A percentile compares a stretch with the other conserved stretches of the same genome.
Evolutionary conservation across 2,329 filamentous ascomycete genomes (phyloP).

Genomic region (Xylaria multiplex): DNA sequence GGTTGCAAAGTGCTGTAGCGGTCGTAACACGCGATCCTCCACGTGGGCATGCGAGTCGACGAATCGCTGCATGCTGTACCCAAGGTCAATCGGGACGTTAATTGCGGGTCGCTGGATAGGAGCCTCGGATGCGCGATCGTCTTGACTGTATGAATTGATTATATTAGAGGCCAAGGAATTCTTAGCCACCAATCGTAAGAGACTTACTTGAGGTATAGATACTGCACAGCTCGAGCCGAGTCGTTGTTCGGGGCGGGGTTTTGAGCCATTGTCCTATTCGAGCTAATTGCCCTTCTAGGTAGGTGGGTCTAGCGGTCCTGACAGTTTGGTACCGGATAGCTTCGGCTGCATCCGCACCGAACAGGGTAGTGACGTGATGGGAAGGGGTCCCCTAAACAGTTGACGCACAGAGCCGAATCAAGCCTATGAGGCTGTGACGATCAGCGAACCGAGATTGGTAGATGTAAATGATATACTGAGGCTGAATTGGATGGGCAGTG

Average conservation of each 20-base stretch:
- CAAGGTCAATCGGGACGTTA: slow-evolving; percentile 42
- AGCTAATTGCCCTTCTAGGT: slow-evolving; percentile 34
- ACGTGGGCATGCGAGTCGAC: slow-evolving; percentile 42
- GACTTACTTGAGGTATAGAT: slow-evolving; percentile 44
- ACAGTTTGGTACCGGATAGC: slow-evolving; percentile 17
- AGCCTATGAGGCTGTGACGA: slow-evolving; percentile 16
- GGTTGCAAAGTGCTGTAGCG: slow-evolving; percentile 36
- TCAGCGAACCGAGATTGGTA: slow-evolving; percentile 9
- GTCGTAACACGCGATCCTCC: slow-evolving; percentile 42
- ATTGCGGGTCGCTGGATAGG: slow-evolving; percentile 37
- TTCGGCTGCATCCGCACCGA: slow-evolving; percentile 37
- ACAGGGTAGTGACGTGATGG: slow-evolving; percentile 6
- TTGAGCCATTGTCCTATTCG: slow-evolving; percentile 37
- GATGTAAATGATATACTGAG: neutral
- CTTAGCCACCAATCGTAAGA: neutral
- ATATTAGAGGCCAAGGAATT: neutral
- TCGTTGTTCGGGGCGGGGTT: slow-evolving; percentile 33
- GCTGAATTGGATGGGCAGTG: neutral
- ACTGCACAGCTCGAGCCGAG: slow-evolving; percentile 43
- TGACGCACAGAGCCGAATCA: slow-evolving; percentile 30
- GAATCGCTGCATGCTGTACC: slow-evolving; percentile 46
- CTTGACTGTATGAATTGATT: slow-evolving; percentile 29
- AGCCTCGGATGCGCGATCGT: slow-evolving; percentile 30
- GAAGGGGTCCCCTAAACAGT: slow-evolving; percentile 27
- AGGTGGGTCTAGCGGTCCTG: slow-evolving; percentile 25